A percentile compares a stretch with the other conserved stretches of the same genome.
Conservation (phyloP, 2,329 filamentous ascomycete species). For the Stagonosporopsis vannaccii region DNA sequence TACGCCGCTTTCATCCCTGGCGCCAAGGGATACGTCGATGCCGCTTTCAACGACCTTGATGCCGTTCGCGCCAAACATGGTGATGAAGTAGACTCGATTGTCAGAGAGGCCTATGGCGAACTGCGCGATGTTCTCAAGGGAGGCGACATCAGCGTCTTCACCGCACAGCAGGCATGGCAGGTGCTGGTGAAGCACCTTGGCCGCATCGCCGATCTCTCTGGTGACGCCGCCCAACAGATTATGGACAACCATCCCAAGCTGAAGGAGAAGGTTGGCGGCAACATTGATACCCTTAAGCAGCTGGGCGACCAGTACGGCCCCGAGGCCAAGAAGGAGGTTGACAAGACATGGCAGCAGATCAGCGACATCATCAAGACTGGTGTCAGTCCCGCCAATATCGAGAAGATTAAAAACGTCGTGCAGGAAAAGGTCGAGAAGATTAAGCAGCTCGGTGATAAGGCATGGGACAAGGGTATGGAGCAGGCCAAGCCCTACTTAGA, state of each 20-base stretch:
- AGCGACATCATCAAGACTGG: slow-evolving; percentile 69
- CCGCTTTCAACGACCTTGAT: slow-evolving; percentile 74
- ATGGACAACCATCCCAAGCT: slow-evolving; percentile 76
- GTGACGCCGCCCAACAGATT: slow-evolving; percentile 68
- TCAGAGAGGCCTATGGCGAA: slow-evolving; percentile 71
- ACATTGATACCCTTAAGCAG: slow-evolving; percentile 72
- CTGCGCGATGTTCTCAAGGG: slow-evolving; percentile 67
- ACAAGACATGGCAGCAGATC: slow-evolving; percentile 73
- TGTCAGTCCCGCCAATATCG: slow-evolving; percentile 63
- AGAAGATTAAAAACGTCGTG: slow-evolving; percentile 65
- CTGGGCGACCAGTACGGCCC: slow-evolving; percentile 75
- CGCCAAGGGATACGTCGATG: slow-evolving; percentile 71
- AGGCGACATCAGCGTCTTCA: slow-evolving; percentile 68
- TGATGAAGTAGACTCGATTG: slow-evolving; percentile 73
- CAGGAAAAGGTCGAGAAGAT: slow-evolving; percentile 74
- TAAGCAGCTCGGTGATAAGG: slow-evolving; percentile 72
- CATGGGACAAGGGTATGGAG: slow-evolving; percentile 75
- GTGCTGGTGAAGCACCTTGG: slow-evolving; percentile 68
- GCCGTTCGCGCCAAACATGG: slow-evolving; percentile 71
- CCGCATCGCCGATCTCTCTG: slow-evolving; percentile 67
- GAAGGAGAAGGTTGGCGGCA: slow-evolving; percentile 75
- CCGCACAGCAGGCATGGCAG: slow-evolving; percentile 67
- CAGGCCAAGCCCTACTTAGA: slow-evolving; percentile 75
- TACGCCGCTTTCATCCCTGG: slow-evolving; percentile 78
- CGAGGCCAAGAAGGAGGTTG: slow-evolving; percentile 77